Evolutionary conservation across 2,329 filamentous ascomycete species (phyloP).

Genomic region (Magnaporthiopsis rhizophila): DNA sequence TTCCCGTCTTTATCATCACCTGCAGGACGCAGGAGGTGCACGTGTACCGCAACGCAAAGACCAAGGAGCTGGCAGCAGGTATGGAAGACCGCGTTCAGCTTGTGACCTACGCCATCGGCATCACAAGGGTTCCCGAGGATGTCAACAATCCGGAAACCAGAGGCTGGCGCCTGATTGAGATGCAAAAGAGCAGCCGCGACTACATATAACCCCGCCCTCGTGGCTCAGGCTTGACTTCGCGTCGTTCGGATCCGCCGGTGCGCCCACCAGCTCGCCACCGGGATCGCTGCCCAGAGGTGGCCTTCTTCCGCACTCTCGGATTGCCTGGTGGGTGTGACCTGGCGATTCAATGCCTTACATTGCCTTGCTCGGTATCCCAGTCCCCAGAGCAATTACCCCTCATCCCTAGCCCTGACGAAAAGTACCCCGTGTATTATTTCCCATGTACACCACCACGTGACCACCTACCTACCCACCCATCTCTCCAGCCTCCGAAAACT

Average conservation of each 20-base stretch:
- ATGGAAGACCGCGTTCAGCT: conserved; percentile 99
- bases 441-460: not conserved
- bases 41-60: conserved; percentile 90
- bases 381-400: not conserved
- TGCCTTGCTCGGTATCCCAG: not conserved
- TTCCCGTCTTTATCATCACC: conserved; percentile 94
- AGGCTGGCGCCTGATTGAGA: conserved; percentile 94
- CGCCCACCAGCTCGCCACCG: too few species aligned
- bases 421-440: not conserved
- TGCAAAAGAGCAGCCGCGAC: conserved; percentile 96
- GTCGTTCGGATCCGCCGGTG: too few species aligned
- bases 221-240: not conserved
- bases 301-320: too few species aligned
- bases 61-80: conserved; percentile 79
- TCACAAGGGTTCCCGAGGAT: conserved; percentile 88
- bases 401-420: not conserved
- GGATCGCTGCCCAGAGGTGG: not conserved
- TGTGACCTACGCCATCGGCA: conserved; percentile 95
- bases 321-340: not conserved
- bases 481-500: not conserved
- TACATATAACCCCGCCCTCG: conserved; percentile 44
- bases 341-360: not conserved
- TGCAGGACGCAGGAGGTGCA: conserved; percentile 97
- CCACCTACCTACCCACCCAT: not conserved
- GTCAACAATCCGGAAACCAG: conserved; percentile 95